Conservation (phyloP, 768 basidiomycete genomes). For the Hortiboletus flavorubellus region DNA sequence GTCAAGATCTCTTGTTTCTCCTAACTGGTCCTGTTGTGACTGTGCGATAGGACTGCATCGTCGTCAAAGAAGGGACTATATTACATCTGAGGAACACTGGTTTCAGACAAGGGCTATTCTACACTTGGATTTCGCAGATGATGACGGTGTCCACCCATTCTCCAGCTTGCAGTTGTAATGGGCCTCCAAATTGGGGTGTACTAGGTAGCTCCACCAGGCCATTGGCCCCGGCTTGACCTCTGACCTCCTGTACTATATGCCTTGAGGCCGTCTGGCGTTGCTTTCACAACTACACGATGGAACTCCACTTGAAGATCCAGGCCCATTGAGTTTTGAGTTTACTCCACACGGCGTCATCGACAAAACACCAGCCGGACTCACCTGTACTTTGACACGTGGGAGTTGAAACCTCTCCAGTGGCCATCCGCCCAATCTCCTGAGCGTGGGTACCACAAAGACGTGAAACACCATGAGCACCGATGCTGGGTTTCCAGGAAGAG, state of each 20-base stretch:
- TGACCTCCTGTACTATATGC: conserved; percentile 87
- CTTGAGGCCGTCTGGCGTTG: conserved; percentile 42
- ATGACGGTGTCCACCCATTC: conserved; percentile 56
- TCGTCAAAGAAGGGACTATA: neutral
- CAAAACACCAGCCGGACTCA: conserved; percentile 28
- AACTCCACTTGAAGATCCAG: conserved; percentile 78
- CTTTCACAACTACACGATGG: conserved; percentile 70
- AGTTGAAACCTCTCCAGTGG: conserved; percentile 47
- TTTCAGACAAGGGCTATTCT: neutral
- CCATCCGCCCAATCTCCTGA: conserved; percentile 72
- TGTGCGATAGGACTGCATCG: neutral
- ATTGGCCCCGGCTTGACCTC: conserved; percentile 81
- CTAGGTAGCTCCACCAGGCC: conserved; percentile 75
- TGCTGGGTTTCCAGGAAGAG: conserved; percentile 87
- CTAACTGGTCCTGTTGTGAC: neutral
- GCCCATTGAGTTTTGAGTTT: conserved; percentile 48
- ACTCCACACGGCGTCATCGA: neutral
- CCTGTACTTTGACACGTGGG: conserved; percentile 63
- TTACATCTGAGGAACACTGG: neutral
- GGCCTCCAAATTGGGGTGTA: conserved; percentile 31
- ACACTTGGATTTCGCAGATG: conserved; percentile 59
- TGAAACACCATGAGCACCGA: conserved; percentile 84
- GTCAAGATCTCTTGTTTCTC: neutral
- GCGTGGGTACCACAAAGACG: conserved; percentile 78
- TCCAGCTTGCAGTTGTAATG: conserved; percentile 48